Base-by-base conservation (phyloP, 495 filamentous ascomycete species). In the Collariella sp. region DNA sequence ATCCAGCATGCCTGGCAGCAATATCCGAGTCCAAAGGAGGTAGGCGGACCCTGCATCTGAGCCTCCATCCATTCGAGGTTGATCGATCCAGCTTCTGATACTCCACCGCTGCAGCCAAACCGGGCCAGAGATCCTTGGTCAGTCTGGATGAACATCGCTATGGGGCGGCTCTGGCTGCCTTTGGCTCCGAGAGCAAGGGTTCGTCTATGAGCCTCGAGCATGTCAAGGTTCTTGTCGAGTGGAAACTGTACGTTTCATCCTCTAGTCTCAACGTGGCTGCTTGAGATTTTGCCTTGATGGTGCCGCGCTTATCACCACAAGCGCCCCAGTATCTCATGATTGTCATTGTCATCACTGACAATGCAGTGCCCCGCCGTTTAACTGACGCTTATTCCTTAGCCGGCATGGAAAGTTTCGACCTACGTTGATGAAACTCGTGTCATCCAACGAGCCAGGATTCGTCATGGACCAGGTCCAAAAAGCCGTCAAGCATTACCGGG, bases 371-470 rank as follows among this genome's bases (percentile, higher is more conserved):
- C 22, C 41, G 20, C 41, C 36, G 36, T 4, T 26, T 54, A 49
- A 23, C 31, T 45, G 50, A 53, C 22, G 40, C 11, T 24, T 13
- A 5, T 18, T 5, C 29, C 16, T 9, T n/a, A 75, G 74, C n/a
- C 72, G 72, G 60, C 86, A 89, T 63, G 87, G 87, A 15, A 80
- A 77, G 24, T 83, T 77, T 65, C 79, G 87, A n/a, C 85, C 87
- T 34, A 77, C 72, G 0, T 72, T 91, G 20, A 72, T 84, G 65
- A 79, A 81, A 13, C 77, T 86, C 48, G 75, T 87, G 18, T 77
- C 78, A 40, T 75, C 76, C 16, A 91, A 90, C 61, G 66, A 71
- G 0, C 64, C 70, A 4, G 57, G 65, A 0, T 40, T 61, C 1
- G 67, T 82, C 7, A 50, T 66, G 9, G 57, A 68, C 19, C 79